Conservation (phyloP, 2,329 filamentous ascomycete genomes). For the Basipetospora chlamydospora region DNA sequence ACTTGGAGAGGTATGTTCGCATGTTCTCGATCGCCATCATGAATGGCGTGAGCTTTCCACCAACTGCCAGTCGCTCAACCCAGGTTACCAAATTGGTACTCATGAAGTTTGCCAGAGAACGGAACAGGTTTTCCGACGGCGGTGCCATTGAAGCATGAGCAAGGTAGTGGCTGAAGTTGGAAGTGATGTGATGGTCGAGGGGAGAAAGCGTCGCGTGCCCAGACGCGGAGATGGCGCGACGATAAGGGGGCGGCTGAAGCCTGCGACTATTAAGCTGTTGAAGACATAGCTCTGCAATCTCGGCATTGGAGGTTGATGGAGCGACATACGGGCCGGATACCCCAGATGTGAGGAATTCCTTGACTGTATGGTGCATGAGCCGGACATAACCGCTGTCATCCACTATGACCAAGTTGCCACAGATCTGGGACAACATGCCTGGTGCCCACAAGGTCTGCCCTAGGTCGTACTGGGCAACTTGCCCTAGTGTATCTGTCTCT, state of each 20-base stretch:
- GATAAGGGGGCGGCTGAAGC: not conserved
- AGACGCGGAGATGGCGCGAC: not conserved
- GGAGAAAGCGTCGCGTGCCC: not conserved
- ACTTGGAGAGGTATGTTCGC: not conserved
- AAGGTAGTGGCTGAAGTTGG: not conserved
- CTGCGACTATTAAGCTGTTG: not conserved
- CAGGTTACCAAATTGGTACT: not conserved
- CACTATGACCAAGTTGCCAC: not conserved
- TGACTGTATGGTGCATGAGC: not conserved
- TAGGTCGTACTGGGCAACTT: not conserved
- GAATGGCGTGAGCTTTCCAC: not conserved
- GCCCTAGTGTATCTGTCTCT: not conserved
- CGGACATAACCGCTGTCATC: not conserved
- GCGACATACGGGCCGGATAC: not conserved
- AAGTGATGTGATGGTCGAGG: not conserved
- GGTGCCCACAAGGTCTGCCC: not conserved
- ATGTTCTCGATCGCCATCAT: not conserved
- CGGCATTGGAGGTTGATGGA: not conserved
- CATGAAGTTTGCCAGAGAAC: not conserved
- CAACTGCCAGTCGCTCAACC: not conserved
- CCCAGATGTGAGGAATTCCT: not conserved
- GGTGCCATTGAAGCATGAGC: no score
- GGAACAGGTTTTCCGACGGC: not conserved
- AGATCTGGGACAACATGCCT: not conserved
- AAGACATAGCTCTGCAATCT: not conserved